Percentiles rank a stretch among this genome's conserved stretches.
phyloP scores from a whole-genome alignment of 257 asterid genomes.

The Scutellaria galericulata region DNA sequence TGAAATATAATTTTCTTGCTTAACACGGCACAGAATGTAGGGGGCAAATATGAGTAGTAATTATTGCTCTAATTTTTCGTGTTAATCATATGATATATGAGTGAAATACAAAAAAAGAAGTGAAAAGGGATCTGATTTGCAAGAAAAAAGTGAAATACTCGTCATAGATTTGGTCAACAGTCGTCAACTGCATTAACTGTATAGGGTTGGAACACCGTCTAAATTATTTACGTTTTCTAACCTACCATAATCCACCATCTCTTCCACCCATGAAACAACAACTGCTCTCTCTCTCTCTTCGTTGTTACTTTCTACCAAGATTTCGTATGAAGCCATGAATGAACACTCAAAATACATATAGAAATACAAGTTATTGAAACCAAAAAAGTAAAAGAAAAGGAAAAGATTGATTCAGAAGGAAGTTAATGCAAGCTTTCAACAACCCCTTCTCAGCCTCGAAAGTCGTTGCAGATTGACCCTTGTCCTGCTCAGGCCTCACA shows the following conservation, averaged over 20 bases:
- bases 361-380: background rate
- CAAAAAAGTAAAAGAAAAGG: background rate
- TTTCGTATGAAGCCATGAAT: constrained; percentile 2
- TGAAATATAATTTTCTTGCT: no score
- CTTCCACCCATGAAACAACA: constrained; percentile 25
- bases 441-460: constrained; percentile 53
- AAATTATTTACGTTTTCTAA: constrained; percentile 33
- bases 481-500: no score
- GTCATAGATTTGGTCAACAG: constrained; percentile 34
- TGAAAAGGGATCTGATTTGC: no score
- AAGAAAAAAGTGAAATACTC: no score
- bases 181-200: constrained; percentile 44
- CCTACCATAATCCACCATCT: constrained; percentile 41
- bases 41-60: no score
- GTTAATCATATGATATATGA: no score
- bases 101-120: no score
- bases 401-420: constrained; percentile 9
- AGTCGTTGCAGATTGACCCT: constrained; percentile 53
- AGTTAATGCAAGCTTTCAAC: constrained; percentile 48
- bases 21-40: no score
- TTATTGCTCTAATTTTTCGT: no score
- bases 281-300: background rate
- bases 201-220: constrained; percentile 7
- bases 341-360: background rate
- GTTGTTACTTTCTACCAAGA: constrained; percentile 26